Conservation (phyloP, 768 basidiomycete species). For the Lactifluus volemus region DNA sequence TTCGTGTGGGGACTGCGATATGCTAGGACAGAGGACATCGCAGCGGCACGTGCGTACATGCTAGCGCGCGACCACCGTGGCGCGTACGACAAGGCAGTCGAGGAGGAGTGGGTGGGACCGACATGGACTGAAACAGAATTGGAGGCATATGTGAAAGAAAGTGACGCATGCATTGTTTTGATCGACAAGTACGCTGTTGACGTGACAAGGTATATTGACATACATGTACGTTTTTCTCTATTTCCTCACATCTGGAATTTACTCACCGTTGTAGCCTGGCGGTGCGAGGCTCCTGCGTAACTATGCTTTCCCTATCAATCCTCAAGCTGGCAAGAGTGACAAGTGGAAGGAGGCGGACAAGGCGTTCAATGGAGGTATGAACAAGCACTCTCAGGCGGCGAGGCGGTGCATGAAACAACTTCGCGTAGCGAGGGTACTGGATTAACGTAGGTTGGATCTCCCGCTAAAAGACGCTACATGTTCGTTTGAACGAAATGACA, state of each 20-base stretch:
- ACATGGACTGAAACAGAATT: conserved; percentile 36
- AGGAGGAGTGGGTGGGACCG: conserved; percentile 29
- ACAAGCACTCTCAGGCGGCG: conserved; percentile 57
- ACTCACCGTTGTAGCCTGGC: conserved; percentile 42
- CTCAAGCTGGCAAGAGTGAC: not conserved
- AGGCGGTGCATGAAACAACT: conserved; percentile 40
- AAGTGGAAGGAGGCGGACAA: conserved; percentile 41
- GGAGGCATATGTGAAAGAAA: conserved; percentile 28
- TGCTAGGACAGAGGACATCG: conserved; percentile 42
- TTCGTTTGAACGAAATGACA: no score
- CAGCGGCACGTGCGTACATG: conserved; percentile 43
- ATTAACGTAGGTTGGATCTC: no score
- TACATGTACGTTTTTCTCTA: conserved; percentile 48
- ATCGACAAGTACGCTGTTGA: conserved; percentile 57
- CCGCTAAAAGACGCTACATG: no score
- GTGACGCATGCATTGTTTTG: conserved; percentile 40
- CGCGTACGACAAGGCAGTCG: not conserved
- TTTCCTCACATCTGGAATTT: not conserved
- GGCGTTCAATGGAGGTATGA: conserved; percentile 66
- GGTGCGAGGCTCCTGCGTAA: conserved; percentile 44
- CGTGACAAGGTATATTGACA: conserved; percentile 48
- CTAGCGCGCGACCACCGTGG: conserved; percentile 22
- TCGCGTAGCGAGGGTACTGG: conserved; percentile 35
- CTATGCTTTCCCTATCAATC: conserved; percentile 33
- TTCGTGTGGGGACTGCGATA: conserved; percentile 41